Evolutionary conservation across 192 early-diverging fungal genomes (phyloP), one percentile per base, ranked within the genome.

Genomic region (Coemansia sp.): DNA sequence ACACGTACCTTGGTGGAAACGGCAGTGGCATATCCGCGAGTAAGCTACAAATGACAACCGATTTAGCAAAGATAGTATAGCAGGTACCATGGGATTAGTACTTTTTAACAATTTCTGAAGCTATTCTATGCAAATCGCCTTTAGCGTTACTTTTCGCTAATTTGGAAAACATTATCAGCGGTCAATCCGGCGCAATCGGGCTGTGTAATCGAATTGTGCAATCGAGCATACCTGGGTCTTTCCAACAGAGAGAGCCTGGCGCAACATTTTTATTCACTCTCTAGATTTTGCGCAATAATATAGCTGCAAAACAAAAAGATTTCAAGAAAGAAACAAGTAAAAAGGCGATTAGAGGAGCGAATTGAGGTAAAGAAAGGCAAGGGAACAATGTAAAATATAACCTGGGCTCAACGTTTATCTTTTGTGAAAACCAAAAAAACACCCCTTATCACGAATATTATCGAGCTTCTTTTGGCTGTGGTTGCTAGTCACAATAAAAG

Each of bases 21-120:
- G 61, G 85, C 79, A 39, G 86, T 70, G 64, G 87, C 86, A 74
- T 89, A 89, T 71, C 84, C 81, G 62, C 87, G 87, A 60, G 74
- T 77, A 72, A 87, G 69, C 87, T 87, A 85, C 72, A 78, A 4
- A 7, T 38, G 41, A 40, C 37, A 57, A 56, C 6, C 13, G 42
- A 26, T 12, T 26, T 1, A 32, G 52, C 4, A 11, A 7, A 9
- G 12, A 23, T 5, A 26, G 19, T 26, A 13, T 1, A 12, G 7
- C 26, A 15, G 26, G 13, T 54, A 32, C 19, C 48, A 16, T 23
- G 9, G 19, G 52, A 54, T 54, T 54, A 54, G 19, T 16, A 50
- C 48, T 18, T 16, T 32, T 8, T 16, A 18, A 18, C 48, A 50
- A 50, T 50, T 50, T 18, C 8, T 16, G 18, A 21, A 18, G 48